Evolutionary conservation across 2,329 filamentous ascomycete species (phyloP), one percentile per base, ranked within the genome.

Genomic region (Aureobasidium sp.): DNA sequence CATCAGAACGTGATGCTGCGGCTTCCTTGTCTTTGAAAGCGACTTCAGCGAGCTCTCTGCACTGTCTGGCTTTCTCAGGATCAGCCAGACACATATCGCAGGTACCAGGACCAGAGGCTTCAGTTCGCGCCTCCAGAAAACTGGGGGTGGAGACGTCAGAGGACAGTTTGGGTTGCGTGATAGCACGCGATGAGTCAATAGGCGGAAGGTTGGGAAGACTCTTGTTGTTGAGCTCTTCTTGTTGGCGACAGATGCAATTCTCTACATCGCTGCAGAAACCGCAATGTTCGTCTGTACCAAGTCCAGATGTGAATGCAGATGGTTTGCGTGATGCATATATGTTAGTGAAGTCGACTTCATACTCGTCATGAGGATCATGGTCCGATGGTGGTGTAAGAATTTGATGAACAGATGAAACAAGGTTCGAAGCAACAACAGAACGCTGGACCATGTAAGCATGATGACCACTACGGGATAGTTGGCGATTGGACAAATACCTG

Each of bases 1-100:
- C 48, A 6, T 39, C n/a, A 5, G 47, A 7, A 12, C 47, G 29
- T 36, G 47, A 20, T 17, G 29, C 13, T 9, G 17, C 17, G 5
- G 47, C 47, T 20, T 20, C 24, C 17, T 56, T 43, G 3, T 56
- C n/a, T 32, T 56, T 27, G 20, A 66, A 63, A 12, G 63, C 39
- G 5, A 61, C 48, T 36, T 62, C 44, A 7, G 62, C 65, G 6
- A 66, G 63, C 41, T 66, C 65, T 41, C 47, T 53, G 26, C 65
- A 66, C 41, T 66, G 62, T 9, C 65, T 52, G 1, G 65, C 65
- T 24, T 63, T 62, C 32, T 66, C 63, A 5, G 65, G 65, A 41
- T 66, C 65, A 26, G 53, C 61, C 3, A 61, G 63, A 48, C 65
- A 66, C 55, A 60, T 62, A 17, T 66, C 65, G 48, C 65, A 66